Evolutionary conservation across 1,284 basidiomycete genomes (phyloP).

Genomic region (Ganoderma lingzhi): DNA sequence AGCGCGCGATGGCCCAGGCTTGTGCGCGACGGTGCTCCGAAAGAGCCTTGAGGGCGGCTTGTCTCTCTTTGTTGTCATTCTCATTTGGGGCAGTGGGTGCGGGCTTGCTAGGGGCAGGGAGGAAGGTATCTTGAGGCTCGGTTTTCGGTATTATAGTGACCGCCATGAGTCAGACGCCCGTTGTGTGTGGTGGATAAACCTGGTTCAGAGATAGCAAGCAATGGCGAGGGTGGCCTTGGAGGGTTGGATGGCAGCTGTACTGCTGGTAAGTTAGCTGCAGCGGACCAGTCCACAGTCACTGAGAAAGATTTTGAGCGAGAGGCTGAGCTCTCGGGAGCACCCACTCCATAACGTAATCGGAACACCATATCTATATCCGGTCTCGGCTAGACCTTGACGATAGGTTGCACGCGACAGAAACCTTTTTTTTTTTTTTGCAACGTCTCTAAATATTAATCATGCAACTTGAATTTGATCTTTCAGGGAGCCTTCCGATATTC

Average conservation of each 20-base stretch:
- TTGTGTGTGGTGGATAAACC: no score
- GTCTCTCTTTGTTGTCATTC: slow-evolving; percentile 18
- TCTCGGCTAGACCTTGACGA: background rate
- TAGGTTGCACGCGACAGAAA: background rate
- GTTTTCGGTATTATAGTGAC: slow-evolving; percentile 6
- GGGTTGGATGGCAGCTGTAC: no score
- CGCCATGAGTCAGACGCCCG: background rate
- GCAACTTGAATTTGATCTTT: background rate
- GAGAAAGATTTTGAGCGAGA: background rate
- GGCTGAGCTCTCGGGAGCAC: background rate
- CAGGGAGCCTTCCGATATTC: background rate
- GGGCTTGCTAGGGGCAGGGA: slow-evolving; percentile 21
- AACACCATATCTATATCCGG: slow-evolving; percentile 1
- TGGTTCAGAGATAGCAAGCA: no score
- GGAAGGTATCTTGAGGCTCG: slow-evolving; percentile 10
- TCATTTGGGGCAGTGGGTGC: slow-evolving; percentile 1
- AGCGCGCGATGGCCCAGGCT: slow-evolving; percentile 47
- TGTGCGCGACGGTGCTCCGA: slow-evolving; percentile 40
- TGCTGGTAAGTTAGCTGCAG: background rate
- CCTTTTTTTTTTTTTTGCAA: no score
- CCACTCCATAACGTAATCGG: background rate
- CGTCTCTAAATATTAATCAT: no score
- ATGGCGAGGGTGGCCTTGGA: no score
- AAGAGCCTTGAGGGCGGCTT: slow-evolving; percentile 37
- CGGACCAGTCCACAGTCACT: background rate